Base-by-base conservation (phyloP, 352 stramenopile genomes). In the Pythium rhizo-oryzae region DNA sequence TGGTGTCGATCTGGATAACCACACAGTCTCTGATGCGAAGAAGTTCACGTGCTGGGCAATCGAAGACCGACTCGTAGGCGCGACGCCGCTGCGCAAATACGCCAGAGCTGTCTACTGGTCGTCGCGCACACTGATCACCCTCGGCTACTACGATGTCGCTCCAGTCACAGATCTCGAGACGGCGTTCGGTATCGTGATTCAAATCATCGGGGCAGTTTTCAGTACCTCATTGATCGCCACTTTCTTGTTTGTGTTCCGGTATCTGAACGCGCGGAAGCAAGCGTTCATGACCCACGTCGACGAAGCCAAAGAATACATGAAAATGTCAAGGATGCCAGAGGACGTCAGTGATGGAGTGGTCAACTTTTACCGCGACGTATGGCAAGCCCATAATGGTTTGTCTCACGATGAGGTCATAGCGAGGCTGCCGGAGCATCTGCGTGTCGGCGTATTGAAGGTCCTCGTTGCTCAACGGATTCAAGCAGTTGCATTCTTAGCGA, bases 261-360 rank as follows among this genome's bases (percentile, higher is more conserved):
- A 90, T 49, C 74, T 82, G 15, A 87, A 84, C 39, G 76, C 71
- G 4, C 70, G 78, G 0, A 81, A 88, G 56, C 81, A 89, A 59
- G 74, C 81, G 28, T 90, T 93, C 65, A 89, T 89, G 78, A 64
- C 79, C 3, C 80, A 88, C 35, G 80, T 91, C 1, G 82, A 93
- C 52, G 87, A 77, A 37, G 79, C 84, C 28, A 90, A 90, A 39
- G 82, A 88, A 75, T 91, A 89, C 68, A 91, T 93, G 84, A 74
- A 81, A 55, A 78, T 84, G 58, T 81, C 77, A 4, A 71, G 74
- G n/a, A 85, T 93, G 33, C 84, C 84, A 0, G 74, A 89, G 35
- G 69, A 69, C n/a, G 75, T 93, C 25, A 80, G 80, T 2, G 77
- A 87, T 35, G 76, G 76, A 7, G 82, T 93, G 8, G 28, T 89